Conservation (phyloP, 2,329 filamentous ascomycete genomes). For the Arthroderma sp. region DNA sequence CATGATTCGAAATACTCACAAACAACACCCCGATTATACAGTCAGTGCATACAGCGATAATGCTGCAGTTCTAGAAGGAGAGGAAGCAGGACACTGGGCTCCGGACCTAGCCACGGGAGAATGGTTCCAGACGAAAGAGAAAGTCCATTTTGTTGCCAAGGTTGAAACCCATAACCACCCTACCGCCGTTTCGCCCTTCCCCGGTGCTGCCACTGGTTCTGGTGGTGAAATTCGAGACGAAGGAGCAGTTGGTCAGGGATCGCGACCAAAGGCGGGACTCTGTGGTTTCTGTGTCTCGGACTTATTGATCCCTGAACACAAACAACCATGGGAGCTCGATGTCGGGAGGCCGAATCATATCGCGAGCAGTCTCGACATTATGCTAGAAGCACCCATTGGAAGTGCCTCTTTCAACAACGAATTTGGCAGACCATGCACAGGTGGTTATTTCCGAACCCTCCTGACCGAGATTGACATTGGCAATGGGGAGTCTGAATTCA, state of each 20-base stretch:
- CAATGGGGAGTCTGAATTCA: constrained; percentile 54
- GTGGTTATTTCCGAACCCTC: constrained; percentile 84
- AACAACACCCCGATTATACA: constrained; percentile 62
- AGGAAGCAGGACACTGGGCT: constrained; percentile 66
- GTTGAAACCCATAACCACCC: constrained; percentile 98
- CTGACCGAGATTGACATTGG: constrained; percentile 55
- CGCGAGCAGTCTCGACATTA: constrained; percentile 88
- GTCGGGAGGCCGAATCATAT: constrained; percentile 84
- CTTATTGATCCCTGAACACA: constrained; percentile 71
- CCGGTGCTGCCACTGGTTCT: constrained; percentile 86
- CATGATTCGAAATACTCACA: constrained; percentile 95
- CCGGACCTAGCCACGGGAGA: constrained; percentile 75
- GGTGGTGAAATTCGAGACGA: constrained; percentile 95
- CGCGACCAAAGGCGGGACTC: constrained; percentile 82
- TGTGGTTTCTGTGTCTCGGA: constrained; percentile 93
- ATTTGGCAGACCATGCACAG: constrained; percentile 79
- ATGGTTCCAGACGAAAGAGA: constrained; percentile 78
- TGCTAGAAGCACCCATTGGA: constrained; percentile 93
- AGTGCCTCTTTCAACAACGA: constrained; percentile 96
- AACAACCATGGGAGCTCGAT: constrained; percentile 80
- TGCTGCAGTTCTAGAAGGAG: constrained; percentile 76
- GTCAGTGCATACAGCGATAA: constrained; percentile 97
- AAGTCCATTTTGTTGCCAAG: constrained; percentile 78
- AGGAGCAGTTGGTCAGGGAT: constrained; percentile 84
- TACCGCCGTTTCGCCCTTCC: constrained; percentile 85